phyloP scores from a whole-genome alignment of 1,284 basidiomycete genomes.

The Gomphus sp. region DNA sequence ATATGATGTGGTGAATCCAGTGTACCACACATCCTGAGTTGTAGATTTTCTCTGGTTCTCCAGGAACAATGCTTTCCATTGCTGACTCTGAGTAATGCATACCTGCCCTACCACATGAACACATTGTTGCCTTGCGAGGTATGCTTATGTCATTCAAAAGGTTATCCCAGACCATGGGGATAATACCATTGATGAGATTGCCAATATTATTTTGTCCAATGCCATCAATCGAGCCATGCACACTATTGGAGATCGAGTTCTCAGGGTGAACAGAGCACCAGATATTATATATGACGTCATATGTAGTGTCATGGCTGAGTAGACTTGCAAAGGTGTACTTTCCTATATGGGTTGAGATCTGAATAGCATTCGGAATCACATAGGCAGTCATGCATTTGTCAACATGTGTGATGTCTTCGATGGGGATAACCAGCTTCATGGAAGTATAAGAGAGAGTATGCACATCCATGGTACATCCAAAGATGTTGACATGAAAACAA shows the following conservation, averaged over 20 bases:
- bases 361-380: constrained; percentile 97
- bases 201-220: constrained; percentile 1
- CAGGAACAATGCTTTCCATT: constrained; percentile 75
- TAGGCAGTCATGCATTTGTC: constrained; percentile 99
- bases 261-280: constrained; percentile 88
- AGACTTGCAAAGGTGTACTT: constrained; percentile 96
- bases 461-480: constrained; percentile 97
- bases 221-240: constrained; percentile 13
- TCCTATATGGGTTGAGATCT: constrained; percentile 71
- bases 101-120: constrained; percentile 65
- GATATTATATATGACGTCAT: constrained; percentile 93
- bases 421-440: constrained; percentile 80
- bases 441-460: constrained; percentile 23
- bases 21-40: constrained; percentile 28
- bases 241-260: constrained; percentile 20
- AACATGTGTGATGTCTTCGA: constrained; percentile 81
- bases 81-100: constrained; percentile 69
- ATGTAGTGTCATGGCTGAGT: constrained; percentile 92
- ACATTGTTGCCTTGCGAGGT: constrained; percentile 52
- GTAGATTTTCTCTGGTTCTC: constrained; percentile 91
- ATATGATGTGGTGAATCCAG: no score
- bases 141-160: neutral
- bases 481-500: constrained; percentile 98
- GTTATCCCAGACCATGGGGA: neutral
- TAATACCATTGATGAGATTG: constrained; percentile 10